Percentiles rank a stretch among this genome's conserved stretches.
These are phyloP conservation scores for Colletotrichum incanum DNA, from an alignment of 2,329 filamentous ascomycete species.

Conservation along the genomic window DNA sequence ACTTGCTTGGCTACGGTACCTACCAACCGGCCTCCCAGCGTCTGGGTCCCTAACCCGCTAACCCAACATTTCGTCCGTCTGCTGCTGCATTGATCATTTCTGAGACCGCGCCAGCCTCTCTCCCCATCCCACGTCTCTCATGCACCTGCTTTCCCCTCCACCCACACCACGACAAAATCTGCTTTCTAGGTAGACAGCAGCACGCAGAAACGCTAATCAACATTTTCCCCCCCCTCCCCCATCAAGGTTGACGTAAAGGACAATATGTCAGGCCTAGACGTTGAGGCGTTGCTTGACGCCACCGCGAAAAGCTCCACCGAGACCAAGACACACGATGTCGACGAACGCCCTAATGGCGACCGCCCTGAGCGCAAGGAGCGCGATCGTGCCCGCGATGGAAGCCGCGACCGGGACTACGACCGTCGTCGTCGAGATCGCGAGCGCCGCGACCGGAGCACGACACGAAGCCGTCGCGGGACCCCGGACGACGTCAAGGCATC, in stretches of 20 bases:
- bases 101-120: slow-evolving; percentile 33
- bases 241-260: background rate
- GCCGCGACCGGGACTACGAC: slow-evolving; percentile 63
- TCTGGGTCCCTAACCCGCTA: slow-evolving; percentile 25
- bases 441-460: slow-evolving; percentile 71
- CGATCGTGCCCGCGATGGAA: slow-evolving; percentile 66
- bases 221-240: background rate
- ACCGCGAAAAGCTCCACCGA: slow-evolving; percentile 76
- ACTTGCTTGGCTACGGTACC: background rate
- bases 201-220: background rate
- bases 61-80: slow-evolving; percentile 7
- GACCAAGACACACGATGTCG: slow-evolving; percentile 64
- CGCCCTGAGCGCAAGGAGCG: slow-evolving; percentile 62
- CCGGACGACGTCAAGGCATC: slow-evolving; percentile 72
- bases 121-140: slow-evolving; percentile 2
- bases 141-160: slow-evolving; percentile 18
- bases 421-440: slow-evolving; percentile 66
- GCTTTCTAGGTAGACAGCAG: background rate
- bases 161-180: slow-evolving; percentile 16
- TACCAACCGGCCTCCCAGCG: background rate
- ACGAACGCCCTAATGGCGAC: slow-evolving; percentile 72
- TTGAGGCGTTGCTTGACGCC: slow-evolving; percentile 92
- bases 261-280: slow-evolving; percentile 73
- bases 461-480: slow-evolving; percentile 63
- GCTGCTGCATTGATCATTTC: slow-evolving; percentile 10